Evolutionary conservation across 345 rosid genomes (phyloP), one percentile per base, ranked within the genome.

Genomic region (Lepidium aucheri): DNA sequence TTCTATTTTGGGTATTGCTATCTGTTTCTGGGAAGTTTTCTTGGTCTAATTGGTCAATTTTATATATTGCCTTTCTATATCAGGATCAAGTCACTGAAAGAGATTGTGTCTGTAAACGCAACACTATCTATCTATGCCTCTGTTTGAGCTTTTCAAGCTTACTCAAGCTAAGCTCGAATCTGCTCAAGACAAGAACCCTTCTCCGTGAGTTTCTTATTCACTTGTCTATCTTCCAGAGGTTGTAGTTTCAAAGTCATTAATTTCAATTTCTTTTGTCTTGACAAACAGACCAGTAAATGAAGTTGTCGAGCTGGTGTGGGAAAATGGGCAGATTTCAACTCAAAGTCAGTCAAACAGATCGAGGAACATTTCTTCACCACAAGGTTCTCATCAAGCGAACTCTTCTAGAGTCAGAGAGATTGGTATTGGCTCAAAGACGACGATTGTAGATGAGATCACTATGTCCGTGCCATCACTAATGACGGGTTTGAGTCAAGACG

Each of bases 121-220:
- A 60, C 52, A 72, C 46, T 82, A n/a, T n/a, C n/a, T n/a, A n/a
- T n/a, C n/a, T n/a, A 89, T 92, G 98, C 95, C 98, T 79, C 68
- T 87, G 69, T 89, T 80, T 73, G 96, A 92, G 91, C 84, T 92
- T 17, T 74, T 84, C 56, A 78, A 81, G 65, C 67, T 78, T 79
- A 36, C 82, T 7, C 70, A 76, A 41, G 81, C 78, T 60, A 78
- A 80, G 13, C 63, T 73, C 3, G 73, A 73, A n/a, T 74, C 77
- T 55, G 59, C 75, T 75, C 78, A 69, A 58, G 82, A 86, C 61
- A 79, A 73, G 47, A 76, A 77, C 67, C 55, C 81, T 60, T 45
- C 80, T 70, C 73, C 55, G 96, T 92, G 76, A 83, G 97, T 80
- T 62, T 15, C 12, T 59, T 49, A n/a, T 59, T 49, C 47, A 33